Evolutionary conservation across 2,329 filamentous ascomycete genomes (phyloP), one percentile per base, ranked within the genome.

Genomic region (Sclerotiophoma versabilis): DNA sequence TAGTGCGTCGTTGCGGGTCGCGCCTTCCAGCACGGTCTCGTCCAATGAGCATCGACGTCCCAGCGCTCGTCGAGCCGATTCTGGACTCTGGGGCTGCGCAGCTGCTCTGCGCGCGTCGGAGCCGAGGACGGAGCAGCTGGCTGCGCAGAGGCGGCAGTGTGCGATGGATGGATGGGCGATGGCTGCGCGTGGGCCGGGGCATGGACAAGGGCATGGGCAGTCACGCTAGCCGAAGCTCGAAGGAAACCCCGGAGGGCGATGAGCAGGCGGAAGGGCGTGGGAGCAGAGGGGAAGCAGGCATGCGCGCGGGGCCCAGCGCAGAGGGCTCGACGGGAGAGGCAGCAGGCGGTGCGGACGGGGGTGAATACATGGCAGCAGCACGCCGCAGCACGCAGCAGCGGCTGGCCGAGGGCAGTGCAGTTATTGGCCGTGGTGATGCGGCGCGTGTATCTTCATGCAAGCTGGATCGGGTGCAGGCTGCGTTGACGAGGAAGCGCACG

Each of bases 11-110:
- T 42, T 61, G 62, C 56, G 62, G 63, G 61, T 62, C 55, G 57
- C 51, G 62, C 62, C 59, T 62, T 60, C 60, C 63, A 62, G 63
- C 56, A 63, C 59, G 27, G 50, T 34, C 38, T 49, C 49, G 49
- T 48, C 66, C 66, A 66, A 68, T 66, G 23, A 51, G 58, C 32
- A 43, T 37, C 41, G 47, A 46, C 43, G 33, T 32, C 32, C 29
- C 53, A 57, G 57, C 42, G 50, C 45, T 62, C 38, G 29, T 49
- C 45, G 57, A 39, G 47, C 52, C 53, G 32, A 34, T 47, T 54
- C 51, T 49, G 51, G 32, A 34, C 45, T 54, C 51, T 49, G 51
- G 39, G 46, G 39, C 33, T 44, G 46, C 52, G 44, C 42, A 38
- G 44, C 30, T 48, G 33, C 19, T 12, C 5, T 29, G 26, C 20